Evolutionary conservation across 441 rosid genomes (phyloP), one percentile per base, ranked within the genome.

Genomic region (Gossypium gossypioides): DNA sequence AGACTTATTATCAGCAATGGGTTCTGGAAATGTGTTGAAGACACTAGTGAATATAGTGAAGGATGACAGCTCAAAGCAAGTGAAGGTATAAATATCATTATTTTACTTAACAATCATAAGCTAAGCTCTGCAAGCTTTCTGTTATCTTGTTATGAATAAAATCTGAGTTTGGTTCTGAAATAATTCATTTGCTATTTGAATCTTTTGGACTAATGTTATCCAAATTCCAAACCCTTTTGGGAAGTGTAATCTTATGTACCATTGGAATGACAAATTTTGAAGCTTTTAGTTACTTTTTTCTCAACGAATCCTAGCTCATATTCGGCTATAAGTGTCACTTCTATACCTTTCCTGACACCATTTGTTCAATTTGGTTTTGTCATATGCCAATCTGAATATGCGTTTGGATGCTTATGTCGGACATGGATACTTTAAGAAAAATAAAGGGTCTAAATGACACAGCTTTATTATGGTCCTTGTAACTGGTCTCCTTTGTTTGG

Each of bases 21-120:
- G 88, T 68, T 89, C 97, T 78, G 90, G 93, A 48, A 86, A 86
- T 76, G 86, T 95, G 88, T 79, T 93, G 52, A 89, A 86, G 83
- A 81, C 91, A 8, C 79, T 93, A 51, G 82, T 88, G 15, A 93
- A 88, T 88, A 88, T 75, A 74, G 88, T 71, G 57, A 91, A 86
- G 79, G 72, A 78, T 19, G 76, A 71, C 6, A 71, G 75, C 71
- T 55, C 79, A 69, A 85, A 88, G 69, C 84, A 65, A 48, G 80
- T 68, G 27, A 89, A 86, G 97, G 96, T 91, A 83, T 89, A 81
- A 37, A 22, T 56, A 10, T 54, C 55, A 50, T 19, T 54, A 12
- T 68, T 62, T 22, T 12, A 3, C 1, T 69, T n/a, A 16, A 29
- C n/a, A 70, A 22, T 52, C 57, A 29, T 21, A n/a, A 3, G 12